Base-by-base conservation (phyloP, 441 rosid species). In the Brassica hybrid region DNA sequence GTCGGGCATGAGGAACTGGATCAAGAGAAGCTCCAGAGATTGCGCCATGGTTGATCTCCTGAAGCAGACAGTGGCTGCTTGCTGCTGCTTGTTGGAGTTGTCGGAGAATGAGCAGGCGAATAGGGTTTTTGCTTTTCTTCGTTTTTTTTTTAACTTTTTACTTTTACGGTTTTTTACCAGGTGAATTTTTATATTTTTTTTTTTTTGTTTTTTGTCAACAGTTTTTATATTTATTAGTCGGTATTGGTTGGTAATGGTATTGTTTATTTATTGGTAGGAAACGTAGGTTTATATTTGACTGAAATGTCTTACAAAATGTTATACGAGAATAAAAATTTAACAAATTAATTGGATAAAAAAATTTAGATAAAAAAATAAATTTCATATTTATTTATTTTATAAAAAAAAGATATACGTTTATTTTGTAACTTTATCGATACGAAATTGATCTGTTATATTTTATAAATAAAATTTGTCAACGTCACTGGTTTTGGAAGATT, bases 1-100 rank as follows among this genome's bases (percentile, higher is more conserved):
- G 84, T 96, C 99, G 1, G 99, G 99, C 99, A 96, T 96, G 83
- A 96, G 81, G 84, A 96, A 96, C 30, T 96, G 99, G 81, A 96
- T 96, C 88, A 96, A 71, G 66, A 96, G 73, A 69, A 96, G 82
- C 75, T 96, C 99, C 1, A 96, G 88, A 58, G 99, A 94, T 70
- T 96, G 99, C 57, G 98, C 91, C 99, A 96, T 96, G 17, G 54
- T 48, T 34, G 65, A 41, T 77, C 76, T 18, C 48, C 34, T 21
- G 17, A 65, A 7, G 72, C 76, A 72, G 65, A 62, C 72, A 59
- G 80, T 56, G 73, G n/a, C 13, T 9, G 48, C 43, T 34, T 27
- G 77, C 81, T 57, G 80, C 72, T 21, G 23, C 23, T 21, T 21
- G 23, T 2, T 71, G 11, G 21, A 14, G 3, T 62, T 69, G 57